These are phyloP conservation scores for Lasiodiplodia citricola DNA, from an alignment of 2,329 filamentous ascomycete species.

Conservation along the genomic window DNA sequence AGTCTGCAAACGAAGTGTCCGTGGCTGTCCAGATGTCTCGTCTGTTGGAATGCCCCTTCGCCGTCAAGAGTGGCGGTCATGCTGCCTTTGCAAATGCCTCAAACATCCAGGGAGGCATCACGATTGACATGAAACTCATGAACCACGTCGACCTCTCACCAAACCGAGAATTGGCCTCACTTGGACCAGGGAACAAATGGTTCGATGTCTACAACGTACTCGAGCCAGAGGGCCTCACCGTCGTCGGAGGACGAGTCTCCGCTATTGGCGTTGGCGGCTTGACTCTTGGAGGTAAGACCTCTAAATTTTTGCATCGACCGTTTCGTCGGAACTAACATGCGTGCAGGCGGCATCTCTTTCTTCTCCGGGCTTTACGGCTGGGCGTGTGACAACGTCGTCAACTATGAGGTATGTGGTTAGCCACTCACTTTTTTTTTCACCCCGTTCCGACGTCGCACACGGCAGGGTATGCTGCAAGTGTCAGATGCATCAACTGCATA, in stretches of 20 bases:
- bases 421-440: slow-evolving; percentile 17
- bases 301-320: slow-evolving; percentile 29
- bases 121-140: slow-evolving; percentile 47
- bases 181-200: slow-evolving; percentile 43
- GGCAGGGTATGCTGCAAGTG: slow-evolving; percentile 2
- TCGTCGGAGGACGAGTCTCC: slow-evolving; percentile 39
- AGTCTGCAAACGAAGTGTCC: slow-evolving; percentile 26
- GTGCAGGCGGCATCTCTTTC: slow-evolving; percentile 43
- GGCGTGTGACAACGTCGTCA: slow-evolving; percentile 44
- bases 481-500: not conserved
- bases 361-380: slow-evolving; percentile 37
- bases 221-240: slow-evolving; percentile 33
- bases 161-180: slow-evolving; percentile 34
- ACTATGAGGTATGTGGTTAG: slow-evolving; percentile 38
- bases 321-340: not conserved
- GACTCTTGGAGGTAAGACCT: slow-evolving; percentile 40
- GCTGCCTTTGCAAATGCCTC: slow-evolving; percentile 47
- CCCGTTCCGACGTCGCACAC: slow-evolving; percentile 20
- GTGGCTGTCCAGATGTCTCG: slow-evolving; percentile 25
- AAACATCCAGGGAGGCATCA: slow-evolving; percentile 50
- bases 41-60: slow-evolving; percentile 43
- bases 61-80: slow-evolving; percentile 54
- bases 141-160: slow-evolving; percentile 35
- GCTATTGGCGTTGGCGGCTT: slow-evolving; percentile 42
- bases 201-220: slow-evolving; percentile 37